Percentiles rank a stretch among this genome's conserved stretches.
Evolutionary conservation across 1,284 basidiomycete genomes (phyloP).

Genomic region (Anthracocystis walkeri): DNA sequence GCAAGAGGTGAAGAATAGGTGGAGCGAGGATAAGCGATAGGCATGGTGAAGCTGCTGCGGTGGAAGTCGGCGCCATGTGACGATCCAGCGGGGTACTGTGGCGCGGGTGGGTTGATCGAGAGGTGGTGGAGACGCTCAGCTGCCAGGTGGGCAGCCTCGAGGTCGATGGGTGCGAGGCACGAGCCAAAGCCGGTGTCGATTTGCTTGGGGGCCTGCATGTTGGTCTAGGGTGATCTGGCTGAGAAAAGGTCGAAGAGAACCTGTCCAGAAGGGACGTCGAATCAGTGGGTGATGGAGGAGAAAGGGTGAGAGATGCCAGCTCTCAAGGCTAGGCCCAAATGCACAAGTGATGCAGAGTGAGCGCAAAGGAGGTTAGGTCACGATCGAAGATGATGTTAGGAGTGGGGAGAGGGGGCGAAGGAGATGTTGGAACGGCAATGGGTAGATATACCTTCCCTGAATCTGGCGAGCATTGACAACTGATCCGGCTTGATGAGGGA

Average conservation of each 20-base stretch:
- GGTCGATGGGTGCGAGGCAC: conserved; percentile 45
- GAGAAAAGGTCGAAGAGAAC: background rate
- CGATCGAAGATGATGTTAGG: conserved; percentile 9
- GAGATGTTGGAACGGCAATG: background rate
- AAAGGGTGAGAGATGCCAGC: conserved; percentile 29
- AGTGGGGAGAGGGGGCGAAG: background rate
- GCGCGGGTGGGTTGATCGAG: conserved; percentile 35
- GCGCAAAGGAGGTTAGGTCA: conserved; percentile 9
- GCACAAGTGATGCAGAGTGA: conserved; percentile 16
- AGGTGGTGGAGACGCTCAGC: conserved; percentile 45
- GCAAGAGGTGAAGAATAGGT: conserved; percentile 47
- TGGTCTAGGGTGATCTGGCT: background rate
- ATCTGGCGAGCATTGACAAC: background rate
- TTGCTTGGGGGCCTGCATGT: conserved; percentile 46
- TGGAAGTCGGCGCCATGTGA: conserved; percentile 32
- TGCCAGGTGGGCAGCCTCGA: conserved; percentile 37
- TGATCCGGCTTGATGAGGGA: background rate
- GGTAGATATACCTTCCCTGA: conserved; percentile 14
- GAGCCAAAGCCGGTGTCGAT: conserved; percentile 50
- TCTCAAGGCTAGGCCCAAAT: conserved; percentile 25
- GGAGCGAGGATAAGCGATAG: conserved; percentile 40
- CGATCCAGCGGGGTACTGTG: conserved; percentile 39
- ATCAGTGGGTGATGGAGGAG: background rate
- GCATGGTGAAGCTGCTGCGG: conserved; percentile 46
- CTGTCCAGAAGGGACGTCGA: conserved; percentile 35